Base-by-base conservation (phyloP, 2,329 filamentous ascomycete species). In the Apiospora aurea region DNA sequence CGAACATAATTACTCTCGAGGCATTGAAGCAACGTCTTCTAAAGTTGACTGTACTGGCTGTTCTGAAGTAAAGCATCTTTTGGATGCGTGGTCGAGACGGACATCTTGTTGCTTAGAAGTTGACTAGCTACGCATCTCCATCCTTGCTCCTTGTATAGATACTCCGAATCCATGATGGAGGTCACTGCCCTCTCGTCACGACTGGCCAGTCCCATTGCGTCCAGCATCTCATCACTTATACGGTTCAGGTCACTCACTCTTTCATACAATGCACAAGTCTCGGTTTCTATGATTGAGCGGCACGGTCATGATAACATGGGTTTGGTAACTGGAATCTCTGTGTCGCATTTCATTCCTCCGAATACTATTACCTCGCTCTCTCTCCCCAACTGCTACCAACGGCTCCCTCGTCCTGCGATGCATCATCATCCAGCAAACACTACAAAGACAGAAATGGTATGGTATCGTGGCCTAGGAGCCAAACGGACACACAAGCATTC, bases 321-420 rank as follows among this genome's bases (percentile, higher is more conserved):
- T 38, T 61, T 61, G 16, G 29, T n/a, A 21, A 6, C 38, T 61
- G 26, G 26, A 61, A 61, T 38, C 26, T 61, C 21, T 16, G 7
- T 61, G 16, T 38, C 16, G 29, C 53, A 61, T 38, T 61, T 61
- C 53, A 38, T 61, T 21, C 53, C 53, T 61, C 18, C 16, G 34
- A 61, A 29, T 61, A 61, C 46, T 61, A 61, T 61, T 61, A 61
- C 10, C 53, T 38, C 53, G 29, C 53, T 21, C 34, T 10, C 34
- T 10, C 8, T 11, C 53, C 18, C 16, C 53, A 61, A 53, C 24
- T 53, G 21, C 29, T 61, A 21, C 26, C 5, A 21, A 21, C 26
- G 11, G 11, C 34, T 21, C 26, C 24, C 51, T 57, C 14, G 13
- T 29, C 24, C 11, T 8, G n/a, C 47, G 8, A 5, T 51, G 21